Percentiles rank a stretch among this genome's conserved stretches.
phyloP scores from a whole-genome alignment of 2,329 filamentous ascomycete species.

The Paraphoma sp. region DNA sequence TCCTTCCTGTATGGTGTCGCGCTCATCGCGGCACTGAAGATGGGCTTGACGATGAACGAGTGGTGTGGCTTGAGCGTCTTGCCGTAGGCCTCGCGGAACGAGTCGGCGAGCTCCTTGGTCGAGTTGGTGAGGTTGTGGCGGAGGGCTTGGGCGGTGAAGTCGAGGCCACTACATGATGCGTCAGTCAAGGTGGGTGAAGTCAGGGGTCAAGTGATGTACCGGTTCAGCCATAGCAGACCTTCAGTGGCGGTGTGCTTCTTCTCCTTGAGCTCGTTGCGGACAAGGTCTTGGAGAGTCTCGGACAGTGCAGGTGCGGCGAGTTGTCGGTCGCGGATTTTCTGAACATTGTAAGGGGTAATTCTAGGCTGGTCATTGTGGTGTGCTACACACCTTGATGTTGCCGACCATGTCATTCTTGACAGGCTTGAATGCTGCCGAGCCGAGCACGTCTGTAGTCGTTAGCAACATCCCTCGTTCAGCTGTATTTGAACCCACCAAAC shows the following conservation, averaged over 20 bases:
- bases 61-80: conserved; percentile 91
- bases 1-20: conserved; percentile 92
- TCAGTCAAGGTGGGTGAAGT: background rate
- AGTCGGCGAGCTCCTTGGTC: conserved; percentile 77
- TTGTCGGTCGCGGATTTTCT: conserved; percentile 91
- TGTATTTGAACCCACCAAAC: conserved; percentile 71
- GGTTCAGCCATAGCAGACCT: conserved; percentile 87
- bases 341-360: conserved; percentile 5
- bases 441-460: conserved; percentile 61
- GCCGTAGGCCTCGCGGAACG: conserved; percentile 86
- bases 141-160: conserved; percentile 89
- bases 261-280: conserved; percentile 83
- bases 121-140: conserved; percentile 74
- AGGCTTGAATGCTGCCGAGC: conserved; percentile 78
- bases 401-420: conserved; percentile 91
- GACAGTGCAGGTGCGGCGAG: conserved; percentile 79
- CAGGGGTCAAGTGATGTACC: conserved; percentile 60
- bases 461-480: background rate
- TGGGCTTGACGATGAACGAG: conserved; percentile 84
- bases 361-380: background rate
- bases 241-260: conserved; percentile 90
- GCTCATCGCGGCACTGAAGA: conserved; percentile 92
- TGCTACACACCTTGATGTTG: conserved; percentile 78
- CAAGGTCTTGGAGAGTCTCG: conserved; percentile 83
- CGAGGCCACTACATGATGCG: conserved; percentile 73